phyloP scores from a whole-genome alignment of 164 flowering plant species.

The Tetracentron sinense region DNA sequence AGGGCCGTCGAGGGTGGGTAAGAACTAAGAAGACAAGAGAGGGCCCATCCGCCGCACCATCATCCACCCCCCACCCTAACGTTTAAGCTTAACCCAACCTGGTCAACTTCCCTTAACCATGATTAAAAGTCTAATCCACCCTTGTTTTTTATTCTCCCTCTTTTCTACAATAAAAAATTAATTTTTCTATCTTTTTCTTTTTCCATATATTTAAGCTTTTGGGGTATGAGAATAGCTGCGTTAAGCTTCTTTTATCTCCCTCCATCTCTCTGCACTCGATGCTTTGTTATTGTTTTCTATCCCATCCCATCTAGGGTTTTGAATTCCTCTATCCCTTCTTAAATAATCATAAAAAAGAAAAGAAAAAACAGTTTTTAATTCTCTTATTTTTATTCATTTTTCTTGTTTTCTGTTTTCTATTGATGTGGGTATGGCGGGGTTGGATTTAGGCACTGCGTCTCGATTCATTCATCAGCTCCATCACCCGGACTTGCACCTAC shows the following conservation, averaged over 20 bases:
- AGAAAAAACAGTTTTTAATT: constrained; percentile 10
- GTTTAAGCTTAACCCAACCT: constrained; percentile 18
- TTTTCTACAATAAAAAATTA: too few species aligned
- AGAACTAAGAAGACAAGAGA: constrained; percentile 28
- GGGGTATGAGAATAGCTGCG: constrained; percentile 35
- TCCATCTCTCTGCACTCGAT: constrained; percentile 36
- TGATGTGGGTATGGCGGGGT: too few species aligned
- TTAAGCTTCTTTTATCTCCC: constrained; percentile 25
- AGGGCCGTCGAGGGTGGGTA: constrained; percentile 14
- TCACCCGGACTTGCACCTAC: too few species aligned
- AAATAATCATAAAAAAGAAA: constrained; percentile 13
- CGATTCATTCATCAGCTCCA: too few species aligned
- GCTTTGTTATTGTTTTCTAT: constrained; percentile 16
- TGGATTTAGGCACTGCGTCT: too few species aligned
- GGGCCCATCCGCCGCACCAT: constrained; percentile 47
- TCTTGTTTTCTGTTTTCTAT: too few species aligned
- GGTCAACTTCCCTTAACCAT: constrained; percentile 32
- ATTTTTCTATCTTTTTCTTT: constrained; percentile 4
- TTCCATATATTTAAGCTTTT: constrained; percentile 23
- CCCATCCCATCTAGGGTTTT: constrained; percentile 32
- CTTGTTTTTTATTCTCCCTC: not conserved
- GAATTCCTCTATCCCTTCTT: constrained; percentile 23
- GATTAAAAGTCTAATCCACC: constrained; percentile 5
- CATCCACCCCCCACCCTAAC: constrained; percentile 1
- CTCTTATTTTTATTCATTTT: constrained; percentile 4